phyloP scores from a whole-genome alignment of 441 rosid species.

The Croton laevigatus region DNA sequence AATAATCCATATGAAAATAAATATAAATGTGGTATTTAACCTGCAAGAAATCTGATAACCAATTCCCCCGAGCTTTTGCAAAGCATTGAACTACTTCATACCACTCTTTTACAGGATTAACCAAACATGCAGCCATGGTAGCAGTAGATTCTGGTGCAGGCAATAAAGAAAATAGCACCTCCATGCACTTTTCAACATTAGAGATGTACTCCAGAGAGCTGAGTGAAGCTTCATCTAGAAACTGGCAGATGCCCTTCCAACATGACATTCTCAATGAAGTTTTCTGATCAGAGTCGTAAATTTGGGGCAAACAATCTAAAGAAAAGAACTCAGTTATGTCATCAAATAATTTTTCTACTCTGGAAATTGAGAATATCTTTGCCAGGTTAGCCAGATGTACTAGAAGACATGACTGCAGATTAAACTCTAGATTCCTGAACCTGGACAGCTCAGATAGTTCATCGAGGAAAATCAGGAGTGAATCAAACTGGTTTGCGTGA shows the following conservation, averaged over 20 bases:
- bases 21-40: constrained; percentile 29
- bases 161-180: constrained; percentile 59
- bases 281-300: constrained; percentile 43
- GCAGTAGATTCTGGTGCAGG: constrained; percentile 44
- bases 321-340: constrained; percentile 54
- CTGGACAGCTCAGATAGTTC: constrained; percentile 74
- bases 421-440: constrained; percentile 59
- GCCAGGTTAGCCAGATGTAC: constrained; percentile 54
- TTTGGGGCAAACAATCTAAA: constrained; percentile 42
- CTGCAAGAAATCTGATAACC: constrained; percentile 77
- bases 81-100: constrained; percentile 65
- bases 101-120: constrained; percentile 53
- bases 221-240: constrained; percentile 68
- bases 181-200: constrained; percentile 64
- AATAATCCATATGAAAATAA: not conserved
- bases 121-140: constrained; percentile 24
- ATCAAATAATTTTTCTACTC: constrained; percentile 66
- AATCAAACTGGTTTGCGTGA: constrained; percentile 67
- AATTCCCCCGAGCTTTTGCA: constrained; percentile 55
- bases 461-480: constrained; percentile 67
- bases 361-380: constrained; percentile 74
- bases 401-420: constrained; percentile 65
- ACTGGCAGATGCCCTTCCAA: constrained; percentile 78
- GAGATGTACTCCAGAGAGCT: constrained; percentile 51
- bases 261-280: constrained; percentile 55